phyloP scores from a whole-genome alignment of 768 basidiomycete species.

The Lactifluus pinguis region DNA sequence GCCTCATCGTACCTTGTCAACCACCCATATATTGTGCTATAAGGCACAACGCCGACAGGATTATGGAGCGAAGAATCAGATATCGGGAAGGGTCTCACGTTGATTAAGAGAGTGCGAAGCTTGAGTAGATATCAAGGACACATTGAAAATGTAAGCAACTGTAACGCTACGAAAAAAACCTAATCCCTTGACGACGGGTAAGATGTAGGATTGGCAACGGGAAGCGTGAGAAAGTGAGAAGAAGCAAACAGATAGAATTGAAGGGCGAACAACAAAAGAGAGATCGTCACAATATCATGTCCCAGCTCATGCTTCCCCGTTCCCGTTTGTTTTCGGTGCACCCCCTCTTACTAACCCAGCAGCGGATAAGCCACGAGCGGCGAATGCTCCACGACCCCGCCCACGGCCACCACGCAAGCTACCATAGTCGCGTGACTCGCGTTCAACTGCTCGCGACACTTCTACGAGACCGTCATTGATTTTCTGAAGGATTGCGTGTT shows the following conservation, averaged over 20 bases:
- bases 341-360: slow-evolving; percentile 50
- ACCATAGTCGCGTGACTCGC: slow-evolving; percentile 28
- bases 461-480: slow-evolving; percentile 57
- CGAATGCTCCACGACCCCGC: slow-evolving; percentile 47
- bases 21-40: too few relatives aligned
- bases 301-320: slow-evolving; percentile 23
- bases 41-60: neutral
- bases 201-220: slow-evolving; percentile 6
- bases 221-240: neutral
- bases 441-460: slow-evolving; percentile 56
- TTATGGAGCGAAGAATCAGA: neutral
- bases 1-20: too few relatives aligned
- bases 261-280: neutral
- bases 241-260: neutral
- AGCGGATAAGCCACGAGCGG: slow-evolving; percentile 56
- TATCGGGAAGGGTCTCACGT: neutral
- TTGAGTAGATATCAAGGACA: slow-evolving; percentile 8
- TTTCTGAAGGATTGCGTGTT: slow-evolving; percentile 37
- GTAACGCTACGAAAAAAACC: slow-evolving; percentile 4
- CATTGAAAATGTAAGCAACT: slow-evolving; percentile 14
- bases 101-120: slow-evolving; percentile 4
- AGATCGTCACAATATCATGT: neutral
- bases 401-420: slow-evolving; percentile 38
- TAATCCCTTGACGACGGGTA: slow-evolving; percentile 3
- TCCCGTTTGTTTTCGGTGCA: slow-evolving; percentile 24